Evolutionary conservation across 768 basidiomycete genomes (phyloP), one percentile per base, ranked within the genome.

Genomic region (Mrakia blollopis): DNA sequence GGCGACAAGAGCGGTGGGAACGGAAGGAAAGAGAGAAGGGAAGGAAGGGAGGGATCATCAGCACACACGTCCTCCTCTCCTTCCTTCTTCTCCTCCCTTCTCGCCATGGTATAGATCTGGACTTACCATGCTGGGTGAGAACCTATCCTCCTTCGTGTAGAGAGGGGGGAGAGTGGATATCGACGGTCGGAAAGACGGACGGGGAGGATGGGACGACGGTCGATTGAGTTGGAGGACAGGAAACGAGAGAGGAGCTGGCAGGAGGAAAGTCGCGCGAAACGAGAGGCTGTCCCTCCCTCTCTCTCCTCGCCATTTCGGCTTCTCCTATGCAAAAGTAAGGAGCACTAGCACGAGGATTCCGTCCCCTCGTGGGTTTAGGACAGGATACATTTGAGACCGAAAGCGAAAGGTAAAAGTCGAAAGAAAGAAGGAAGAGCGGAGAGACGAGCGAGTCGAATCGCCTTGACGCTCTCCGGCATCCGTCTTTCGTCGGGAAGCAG

Each of bases 41-140:
- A 57, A 28, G 57, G 28, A 25, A 57, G 57, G 57, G 25, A 57
- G 57, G 57, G 57, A 8, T n/a, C 57, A 57, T 57, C 57, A 57
- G 57, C 57, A 57, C 57, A 57, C 57, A 57, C 57, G 57, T 57
- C 57, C 57, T 57, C 57, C 57, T 57, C 57, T n/a, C n/a, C 52
- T 54, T 57, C 57, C 28, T 28, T n/a, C 57, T 57, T 25, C 52
- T n/a, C 18, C 57, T 57, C 25, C 57, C 57, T 57, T 28, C 57
- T 3, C 0, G 7, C 13, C 25, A 54, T 57, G 9, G 7, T 25
- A 57, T 0, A 28, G 13, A 4, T 25, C 25, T 28, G 57, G 10
- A 57, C 57, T 1, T n/a, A 57, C 57, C 57, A 57, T 57, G 57
- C 1, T 25, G 57, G 9, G 10, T 57, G 52, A 57, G 28, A 23